Conservation (phyloP, 2,329 filamentous ascomycete genomes). For the Blumeria graminis region DNA sequence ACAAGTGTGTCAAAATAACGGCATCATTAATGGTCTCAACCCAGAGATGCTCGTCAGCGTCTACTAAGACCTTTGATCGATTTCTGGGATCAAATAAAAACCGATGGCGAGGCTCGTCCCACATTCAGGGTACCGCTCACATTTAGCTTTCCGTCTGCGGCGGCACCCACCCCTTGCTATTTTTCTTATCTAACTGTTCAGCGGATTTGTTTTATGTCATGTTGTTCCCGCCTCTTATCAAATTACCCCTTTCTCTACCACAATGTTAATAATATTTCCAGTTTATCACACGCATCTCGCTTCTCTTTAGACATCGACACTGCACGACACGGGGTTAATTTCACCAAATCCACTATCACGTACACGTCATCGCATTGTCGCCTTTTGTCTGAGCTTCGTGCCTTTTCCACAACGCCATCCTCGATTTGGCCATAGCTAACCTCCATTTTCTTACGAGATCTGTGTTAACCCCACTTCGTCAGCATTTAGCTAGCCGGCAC, state of each 20-base stretch:
- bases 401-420: constrained; percentile 14
- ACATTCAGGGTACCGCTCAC: no score
- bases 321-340: no score
- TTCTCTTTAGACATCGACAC: no score
- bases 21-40: no score
- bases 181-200: background rate
- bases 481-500: constrained; percentile 17
- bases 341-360: background rate
- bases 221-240: constrained; percentile 7
- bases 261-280: constrained; percentile 10
- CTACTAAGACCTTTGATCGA: no score
- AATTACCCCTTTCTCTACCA: constrained; percentile 12
- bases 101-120: no score
- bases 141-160: background rate
- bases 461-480: constrained; percentile 11
- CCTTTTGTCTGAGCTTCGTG: constrained; percentile 7
- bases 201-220: constrained; percentile 11
- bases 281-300: no score
- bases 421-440: constrained; percentile 15
- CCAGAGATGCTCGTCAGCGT: no score
- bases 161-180: constrained; percentile 6
- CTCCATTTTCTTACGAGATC: constrained; percentile 15
- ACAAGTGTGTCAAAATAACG: no score
- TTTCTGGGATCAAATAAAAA: no score
- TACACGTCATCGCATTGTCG: background rate